Evolutionary conservation across 2,329 filamentous ascomycete genomes (phyloP), one percentile per base, ranked within the genome.

Genomic region (Pyrenochaeta sp.): DNA sequence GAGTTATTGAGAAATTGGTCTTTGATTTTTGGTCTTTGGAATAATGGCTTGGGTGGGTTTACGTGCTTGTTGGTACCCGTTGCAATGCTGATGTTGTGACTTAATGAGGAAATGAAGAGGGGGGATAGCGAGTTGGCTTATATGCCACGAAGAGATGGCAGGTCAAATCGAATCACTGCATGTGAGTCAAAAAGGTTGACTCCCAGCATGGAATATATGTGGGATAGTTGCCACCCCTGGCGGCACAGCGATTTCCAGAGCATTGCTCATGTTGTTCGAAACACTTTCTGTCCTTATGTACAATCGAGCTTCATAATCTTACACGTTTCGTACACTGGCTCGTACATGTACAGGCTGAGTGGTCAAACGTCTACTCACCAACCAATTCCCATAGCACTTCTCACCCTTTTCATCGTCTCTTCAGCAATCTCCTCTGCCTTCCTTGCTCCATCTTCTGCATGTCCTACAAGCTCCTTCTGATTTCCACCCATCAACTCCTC

Each of bases 341-440:
- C 36, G 10, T 39, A 1, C 7, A 15, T 19, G 2, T 39, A 39
- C 36, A 39, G 4, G 36, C 15, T 19, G n/a, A 39, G 10, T n/a
- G 8, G 36, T 39, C 36, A 39, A 5, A 19, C 2, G 42, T 13
- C 1, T 15, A n/a, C 9, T 22, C 48, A 65, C 63, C 61, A 68
- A 3, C 50, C 54, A 13, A 71, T 50, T 3, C 71, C 71, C 58
- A 73, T 59, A 7, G 65, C 67, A 6, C 44, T 48, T 19, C 67
- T 59, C 2, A 72, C 59, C 12, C 63, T 52, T 22, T 68, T 66
- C 78, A 87, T 82, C 0, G 83, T 86, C 47, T 68, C 68, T 47
- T 79, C 78, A 0, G 91, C 90, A 65, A 82, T 91, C 49, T 79
- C 72, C 25, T 80, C 80, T n/a, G 91, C 91, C 71, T 83, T 87